Base-by-base conservation (phyloP, 495 filamentous ascomycete species). In the Trypethelium eluteriae region DNA sequence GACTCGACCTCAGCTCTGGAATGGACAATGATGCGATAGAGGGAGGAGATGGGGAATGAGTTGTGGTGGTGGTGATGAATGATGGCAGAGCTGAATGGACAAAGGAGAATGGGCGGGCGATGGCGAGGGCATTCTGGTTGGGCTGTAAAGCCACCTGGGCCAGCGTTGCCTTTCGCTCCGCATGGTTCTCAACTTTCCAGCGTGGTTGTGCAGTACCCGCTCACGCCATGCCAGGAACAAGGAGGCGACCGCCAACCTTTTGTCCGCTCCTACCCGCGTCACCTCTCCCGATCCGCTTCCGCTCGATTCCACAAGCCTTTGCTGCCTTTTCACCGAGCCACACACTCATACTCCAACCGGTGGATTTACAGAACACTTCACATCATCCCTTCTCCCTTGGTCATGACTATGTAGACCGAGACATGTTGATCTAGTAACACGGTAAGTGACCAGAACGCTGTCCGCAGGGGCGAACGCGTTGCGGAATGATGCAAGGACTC, bases 71-170 rank as follows among this genome's bases (percentile, higher is more conserved):
- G 49, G 49, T 53, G 49, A 53, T 53, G 49, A 18, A 53, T 53
- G 49, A 53, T 53, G 49, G 49, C 18, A 2, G 49, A 53, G 49
- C 11, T 11, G 49, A 25, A 53, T 53, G 49, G 49, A 53, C n/a
- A 53, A 53, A 53, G 49, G n/a, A 18, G 18, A 25, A 53, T 53
- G 49, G 49, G 49, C 16, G 49, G 49, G 49, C 49, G 49, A 9
- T 53, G 49, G n/a, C 11, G 12, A 53, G 18, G 49, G 18, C 49
- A 53, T 53, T 18, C 5, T 18, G 49, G 49, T 53, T n/a, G 49
- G 49, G 49, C 49, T 53, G 49, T 53, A 18, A 53, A 53, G 49
- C 49, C 49, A 53, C 49, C 49, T 53, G 49, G 49, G 49, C 49
- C 49, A 53, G 49, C 49, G 9, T 53, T 53, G 49, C 49, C 49